Evolutionary conservation across 2,329 filamentous ascomycete species (phyloP), one percentile per base, ranked within the genome.

Genomic region (Ascocoryne sarcoides): DNA sequence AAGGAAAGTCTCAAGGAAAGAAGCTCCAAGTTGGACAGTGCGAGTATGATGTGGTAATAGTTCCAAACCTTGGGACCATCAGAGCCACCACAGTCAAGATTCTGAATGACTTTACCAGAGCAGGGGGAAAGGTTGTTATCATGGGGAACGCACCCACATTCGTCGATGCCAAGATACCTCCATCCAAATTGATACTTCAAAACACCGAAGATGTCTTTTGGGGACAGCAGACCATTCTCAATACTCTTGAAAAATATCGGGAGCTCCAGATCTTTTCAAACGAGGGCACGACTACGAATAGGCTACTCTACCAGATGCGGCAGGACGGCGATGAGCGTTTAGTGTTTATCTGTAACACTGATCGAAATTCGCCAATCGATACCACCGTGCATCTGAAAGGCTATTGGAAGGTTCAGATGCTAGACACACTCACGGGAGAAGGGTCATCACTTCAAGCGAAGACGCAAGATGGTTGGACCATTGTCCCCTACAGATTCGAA

Each of bases 51-150:
- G 49, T 51, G 4, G 44, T 61, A 14, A 50, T 61, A 15, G 29
- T 61, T 8, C 58, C 59, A 1, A 56, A 59, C 33, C 35, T 61
- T 16, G 47, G 51, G 3, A 61, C 59, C 2, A 56, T 61, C n/a
- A 47, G 59, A 5, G 55, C 51, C 5, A 52, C 55, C 3, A 60
- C 58, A 0, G 38, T 61, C 5, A 34, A 45, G 1, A 37, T 55
- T 2, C 32, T 60, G 4, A 42, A 49, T 39, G 42, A 32, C 3
- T 60, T 60, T n/a, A 36, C 51, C 0, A 36, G 43, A 8, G 18
- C 43, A 17, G 51, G 53, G 1, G 56, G 56, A 1, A 45, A 49
- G 30, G 48, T 58, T 3, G 46, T 59, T 7, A 44, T 58, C 21
- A 50, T 50, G 9, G 55, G 56, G 1, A 48, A 40, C 33, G 36